Evolutionary conservation across 768 basidiomycete species (phyloP), one percentile per base, ranked within the genome.

Genomic region (Lentinula lateritia): DNA sequence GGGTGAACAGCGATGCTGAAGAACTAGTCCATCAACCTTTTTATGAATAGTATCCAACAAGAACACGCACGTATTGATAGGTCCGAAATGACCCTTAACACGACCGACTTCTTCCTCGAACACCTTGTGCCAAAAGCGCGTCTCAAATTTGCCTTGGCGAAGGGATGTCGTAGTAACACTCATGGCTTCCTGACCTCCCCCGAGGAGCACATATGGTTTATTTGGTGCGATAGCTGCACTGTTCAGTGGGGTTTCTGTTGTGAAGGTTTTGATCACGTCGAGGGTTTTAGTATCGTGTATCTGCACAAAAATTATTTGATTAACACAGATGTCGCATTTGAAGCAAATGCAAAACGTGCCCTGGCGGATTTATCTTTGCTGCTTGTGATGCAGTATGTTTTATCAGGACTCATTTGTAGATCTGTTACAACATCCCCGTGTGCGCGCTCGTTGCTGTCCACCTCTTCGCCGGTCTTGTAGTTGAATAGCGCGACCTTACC

Each of bases 111-210:
- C 96, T 78, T 97, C 95, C 74, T 96, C 95, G 67, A 96, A 91
- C 41, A 96, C 81, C 67, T 90, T 93, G 80, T 99, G 96, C 94
- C 95, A 98, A 78, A 99, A 98, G 42, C 95, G 83, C 10, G 94
- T 93, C 76, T 98, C 97, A 73, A 99, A 99, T 75, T 98, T 97
- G 20, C 96, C 97, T 72, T 97, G 93, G 56, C 97, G 86, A 23
- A 86, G 69, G 1, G 93, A 94, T 0, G 96, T 98, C 7, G 94
- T 98, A 13, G 97, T 98, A 55, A 98, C 97, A 68, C 79, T 87
- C 93, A 94, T 96, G 4, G 97, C 97, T 71, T 97, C 96, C 75
- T 98, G 97, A 46, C 97, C 97, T 73, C 97, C 96, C 48, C 97
- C 97, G 23, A 97, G 80, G 36, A 98, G 83, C 46, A 92, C 92